A percentile compares a stretch with the other conserved stretches of the same genome.
phyloP scores from a whole-genome alignment of 2,329 filamentous ascomycete species.

The Talaromyces sp. region DNA sequence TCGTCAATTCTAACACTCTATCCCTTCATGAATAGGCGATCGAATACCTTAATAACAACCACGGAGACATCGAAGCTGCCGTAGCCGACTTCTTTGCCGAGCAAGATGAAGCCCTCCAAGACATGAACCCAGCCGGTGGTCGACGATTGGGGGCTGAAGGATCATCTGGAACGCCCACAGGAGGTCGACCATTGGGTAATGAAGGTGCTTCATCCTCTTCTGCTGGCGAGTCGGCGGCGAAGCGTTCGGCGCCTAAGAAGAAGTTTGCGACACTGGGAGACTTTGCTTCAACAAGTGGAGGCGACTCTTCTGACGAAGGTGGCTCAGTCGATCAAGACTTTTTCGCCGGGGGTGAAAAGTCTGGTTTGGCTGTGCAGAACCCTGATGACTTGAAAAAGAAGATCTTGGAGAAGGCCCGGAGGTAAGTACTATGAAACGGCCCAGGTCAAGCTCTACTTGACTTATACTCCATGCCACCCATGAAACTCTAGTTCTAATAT shows the following conservation, averaged over 20 bases:
- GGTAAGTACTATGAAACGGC: slow-evolving; percentile 19
- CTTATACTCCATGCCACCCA: too few relatives aligned
- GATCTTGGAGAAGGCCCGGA: slow-evolving; percentile 52
- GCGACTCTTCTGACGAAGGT: slow-evolving; percentile 52
- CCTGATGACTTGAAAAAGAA: slow-evolving; percentile 59
- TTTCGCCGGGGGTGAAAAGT: slow-evolving; percentile 69
- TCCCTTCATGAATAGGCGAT: slow-evolving; percentile 56
- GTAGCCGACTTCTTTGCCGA: slow-evolving; percentile 63
- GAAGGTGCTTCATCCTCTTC: slow-evolving; percentile 31
- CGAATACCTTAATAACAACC: slow-evolving; percentile 65
- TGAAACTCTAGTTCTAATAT: slow-evolving; percentile 1
- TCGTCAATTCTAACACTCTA: neutral
- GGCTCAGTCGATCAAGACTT: slow-evolving; percentile 59
- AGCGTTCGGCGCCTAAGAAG: slow-evolving; percentile 40
- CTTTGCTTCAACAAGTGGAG: slow-evolving; percentile 41
- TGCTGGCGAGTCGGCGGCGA: slow-evolving; percentile 33
- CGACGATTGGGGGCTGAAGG: slow-evolving; percentile 27
- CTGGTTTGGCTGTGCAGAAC: slow-evolving; percentile 68
- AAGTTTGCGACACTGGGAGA: slow-evolving; percentile 54
- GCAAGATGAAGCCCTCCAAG: slow-evolving; percentile 44
- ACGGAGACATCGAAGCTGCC: slow-evolving; percentile 68
- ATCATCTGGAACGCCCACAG: slow-evolving; percentile 21
- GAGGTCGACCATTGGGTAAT: slow-evolving; percentile 39
- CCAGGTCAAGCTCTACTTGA: neutral
- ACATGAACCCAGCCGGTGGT: slow-evolving; percentile 31